Percentiles rank a stretch among this genome's conserved stretches.
phyloP scores from a whole-genome alignment of 805 yeast genomes.

The Ogataea wickerhamii region DNA sequence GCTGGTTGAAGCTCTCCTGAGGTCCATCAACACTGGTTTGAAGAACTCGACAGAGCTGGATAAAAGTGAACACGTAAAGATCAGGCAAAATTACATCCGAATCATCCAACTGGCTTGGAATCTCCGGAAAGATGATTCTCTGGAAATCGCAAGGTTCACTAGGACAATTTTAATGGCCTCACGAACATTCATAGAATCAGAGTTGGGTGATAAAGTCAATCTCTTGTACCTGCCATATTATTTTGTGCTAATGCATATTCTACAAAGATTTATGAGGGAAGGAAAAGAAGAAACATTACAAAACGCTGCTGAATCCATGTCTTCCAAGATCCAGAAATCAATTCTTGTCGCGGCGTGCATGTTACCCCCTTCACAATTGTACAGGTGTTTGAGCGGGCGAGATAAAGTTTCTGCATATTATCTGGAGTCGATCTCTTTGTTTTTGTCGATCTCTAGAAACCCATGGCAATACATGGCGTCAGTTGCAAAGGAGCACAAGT shows the following conservation, averaged over 20 bases:
- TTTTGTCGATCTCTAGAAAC: conserved; percentile 18
- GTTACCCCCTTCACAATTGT: conserved; percentile 16
- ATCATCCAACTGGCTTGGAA: conserved; percentile 26
- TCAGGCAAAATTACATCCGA: conserved; percentile 25
- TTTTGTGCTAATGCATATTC: conserved; percentile 16
- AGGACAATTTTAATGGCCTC: conserved; percentile 14
- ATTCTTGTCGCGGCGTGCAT: conserved; percentile 18
- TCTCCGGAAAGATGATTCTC: conserved; percentile 8
- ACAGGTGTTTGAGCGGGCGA: conserved; percentile 9
- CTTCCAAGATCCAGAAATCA: conserved; percentile 8
- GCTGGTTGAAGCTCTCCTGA: conserved; percentile 11
- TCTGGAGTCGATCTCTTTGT: conserved; percentile 24
- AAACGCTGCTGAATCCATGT: conserved; percentile 3
- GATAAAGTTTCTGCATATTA: conserved; percentile 9
- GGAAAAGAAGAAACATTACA: conserved; percentile 5
- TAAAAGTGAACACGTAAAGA: conserved; percentile 6
- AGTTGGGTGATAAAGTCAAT: conserved; percentile 6
- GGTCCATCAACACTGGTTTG: conserved; percentile 8
- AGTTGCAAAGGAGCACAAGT: conserved; percentile 6
- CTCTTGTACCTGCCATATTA: conserved; percentile 24
- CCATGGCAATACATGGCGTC: conserved; percentile 27
- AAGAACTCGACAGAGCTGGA: conserved; percentile 1
- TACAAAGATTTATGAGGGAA: conserved; percentile 15
- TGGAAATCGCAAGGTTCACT: conserved; percentile 15
- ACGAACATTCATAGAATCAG: conserved; percentile 8